Percentiles rank a stretch among this genome's conserved stretches.
Evolutionary conservation across 805 yeast genomes (phyloP).

Genomic region (Suhomyces sp.): DNA sequence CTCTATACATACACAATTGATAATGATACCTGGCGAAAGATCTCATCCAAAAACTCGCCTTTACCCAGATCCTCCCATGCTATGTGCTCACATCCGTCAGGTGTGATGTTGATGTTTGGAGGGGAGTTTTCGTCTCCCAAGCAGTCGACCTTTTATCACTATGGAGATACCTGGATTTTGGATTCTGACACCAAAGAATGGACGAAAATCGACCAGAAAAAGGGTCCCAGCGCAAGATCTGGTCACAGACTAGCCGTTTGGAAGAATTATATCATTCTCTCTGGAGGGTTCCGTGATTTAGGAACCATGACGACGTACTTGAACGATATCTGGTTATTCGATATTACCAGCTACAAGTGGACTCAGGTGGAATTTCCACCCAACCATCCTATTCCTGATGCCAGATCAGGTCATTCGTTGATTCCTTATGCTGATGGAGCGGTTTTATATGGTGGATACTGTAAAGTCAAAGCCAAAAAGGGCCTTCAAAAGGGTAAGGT

Average conservation of each 20-base stretch:
- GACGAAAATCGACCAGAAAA: constrained; percentile 77
- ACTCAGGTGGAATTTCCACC: constrained; percentile 82
- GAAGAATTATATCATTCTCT: constrained; percentile 84
- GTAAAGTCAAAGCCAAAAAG: constrained; percentile 85
- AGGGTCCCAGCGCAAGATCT: constrained; percentile 80
- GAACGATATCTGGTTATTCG: constrained; percentile 89
- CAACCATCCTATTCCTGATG: constrained; percentile 78
- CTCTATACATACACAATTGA: constrained; percentile 70
- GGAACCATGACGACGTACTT: constrained; percentile 81
- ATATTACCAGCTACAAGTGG: constrained; percentile 88
- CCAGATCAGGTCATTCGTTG: constrained; percentile 90
- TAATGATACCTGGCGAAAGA: constrained; percentile 75
- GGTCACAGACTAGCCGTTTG: constrained; percentile 90
- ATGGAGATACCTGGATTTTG: constrained; percentile 92
- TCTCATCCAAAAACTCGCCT: constrained; percentile 82
- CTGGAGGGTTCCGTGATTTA: constrained; percentile 92
- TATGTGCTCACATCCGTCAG: constrained; percentile 90
- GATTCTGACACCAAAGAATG: constrained; percentile 85
- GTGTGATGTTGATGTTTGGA: constrained; percentile 82
- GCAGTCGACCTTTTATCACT: constrained; percentile 92
- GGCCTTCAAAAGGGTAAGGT: constrained; percentile 91
- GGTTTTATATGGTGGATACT: constrained; percentile 87
- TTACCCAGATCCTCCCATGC: constrained; percentile 92
- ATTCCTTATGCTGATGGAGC: constrained; percentile 81
- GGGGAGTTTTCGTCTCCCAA: constrained; percentile 97